These are phyloP conservation scores for Croton laevigatus DNA, from an alignment of 441 rosid genomes.

Conservation along the genomic window DNA sequence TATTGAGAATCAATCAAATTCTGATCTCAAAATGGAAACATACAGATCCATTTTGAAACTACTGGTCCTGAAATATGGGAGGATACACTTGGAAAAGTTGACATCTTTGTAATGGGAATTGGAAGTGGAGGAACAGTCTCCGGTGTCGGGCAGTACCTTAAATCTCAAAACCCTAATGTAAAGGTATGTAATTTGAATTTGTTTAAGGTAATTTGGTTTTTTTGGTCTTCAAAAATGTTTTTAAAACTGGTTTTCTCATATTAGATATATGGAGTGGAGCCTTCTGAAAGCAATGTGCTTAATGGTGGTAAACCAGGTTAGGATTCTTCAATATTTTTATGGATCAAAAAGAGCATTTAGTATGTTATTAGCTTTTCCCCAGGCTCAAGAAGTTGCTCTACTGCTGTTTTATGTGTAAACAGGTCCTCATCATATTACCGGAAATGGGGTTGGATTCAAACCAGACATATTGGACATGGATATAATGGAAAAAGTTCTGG, in stretches of 20 bases:
- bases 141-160: conserved; percentile 86
- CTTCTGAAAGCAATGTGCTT: conserved; percentile 82
- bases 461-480: conserved; percentile 97
- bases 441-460: conserved; percentile 94
- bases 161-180: conserved; percentile 80
- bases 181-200: conserved; percentile 41
- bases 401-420: conserved; percentile 22
- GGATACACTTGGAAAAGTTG: conserved; percentile 80
- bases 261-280: conserved; percentile 94
- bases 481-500: conserved; percentile 86
- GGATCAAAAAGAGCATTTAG: no score
- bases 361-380: background rate
- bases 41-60: conserved; percentile 81
- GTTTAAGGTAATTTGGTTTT: background rate
- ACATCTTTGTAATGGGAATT: conserved; percentile 90
- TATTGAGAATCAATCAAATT: background rate
- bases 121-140: conserved; percentile 97
- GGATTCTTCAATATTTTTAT: background rate
- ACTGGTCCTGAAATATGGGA: conserved; percentile 98
- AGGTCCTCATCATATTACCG: conserved; percentile 96
- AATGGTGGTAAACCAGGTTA: conserved; percentile 97
- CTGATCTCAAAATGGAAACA: conserved; percentile 18
- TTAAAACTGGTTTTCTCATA: conserved; percentile 1
- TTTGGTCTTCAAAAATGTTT: conserved; percentile 4
- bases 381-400: conserved; percentile 10